phyloP scores from a whole-genome alignment of 176 grass and related monocot genomes.

The Panicum miliaceum region DNA sequence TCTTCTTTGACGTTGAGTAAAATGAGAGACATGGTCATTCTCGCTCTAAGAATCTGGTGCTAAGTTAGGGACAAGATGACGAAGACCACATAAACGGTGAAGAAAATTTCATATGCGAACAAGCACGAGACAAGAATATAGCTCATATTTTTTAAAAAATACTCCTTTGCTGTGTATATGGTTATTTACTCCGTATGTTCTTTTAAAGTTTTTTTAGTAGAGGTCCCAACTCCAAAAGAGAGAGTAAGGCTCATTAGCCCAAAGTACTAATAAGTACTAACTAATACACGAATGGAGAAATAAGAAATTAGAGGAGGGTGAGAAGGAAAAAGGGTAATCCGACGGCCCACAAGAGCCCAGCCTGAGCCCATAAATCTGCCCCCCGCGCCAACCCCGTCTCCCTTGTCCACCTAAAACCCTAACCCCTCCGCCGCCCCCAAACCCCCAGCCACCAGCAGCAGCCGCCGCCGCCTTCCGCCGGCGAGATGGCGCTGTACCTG shows the following conservation, averaged over 20 bases:
- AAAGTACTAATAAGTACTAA: neutral
- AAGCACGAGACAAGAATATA: neutral
- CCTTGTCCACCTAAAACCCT: slow-evolving; percentile 45
- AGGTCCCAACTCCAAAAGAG: neutral
- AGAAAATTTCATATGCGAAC: neutral
- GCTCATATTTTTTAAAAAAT: neutral
- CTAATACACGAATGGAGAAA: neutral
- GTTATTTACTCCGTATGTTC: neutral
- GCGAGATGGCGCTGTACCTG: slow-evolving; percentile 74
- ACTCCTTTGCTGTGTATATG: neutral
- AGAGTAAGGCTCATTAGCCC: neutral
- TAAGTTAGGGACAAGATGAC: neutral
- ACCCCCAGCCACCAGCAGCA: neutral
- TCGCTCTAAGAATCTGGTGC: neutral
- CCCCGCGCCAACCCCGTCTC: neutral
- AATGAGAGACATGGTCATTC: neutral
- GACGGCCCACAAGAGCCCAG: slow-evolving; percentile 25
- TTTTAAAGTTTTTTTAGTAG: neutral
- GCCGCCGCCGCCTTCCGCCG: slow-evolving; percentile 31
- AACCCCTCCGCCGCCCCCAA: slow-evolving; percentile 17
- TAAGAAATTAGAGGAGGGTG: neutral
- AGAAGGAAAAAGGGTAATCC: neutral
- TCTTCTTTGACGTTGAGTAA: neutral
- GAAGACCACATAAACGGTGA: neutral
- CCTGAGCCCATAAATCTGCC: slow-evolving; percentile 29